These are phyloP conservation scores for Mallotus japonicus DNA, from an alignment of 441 rosid species.

Conservation along the genomic window DNA sequence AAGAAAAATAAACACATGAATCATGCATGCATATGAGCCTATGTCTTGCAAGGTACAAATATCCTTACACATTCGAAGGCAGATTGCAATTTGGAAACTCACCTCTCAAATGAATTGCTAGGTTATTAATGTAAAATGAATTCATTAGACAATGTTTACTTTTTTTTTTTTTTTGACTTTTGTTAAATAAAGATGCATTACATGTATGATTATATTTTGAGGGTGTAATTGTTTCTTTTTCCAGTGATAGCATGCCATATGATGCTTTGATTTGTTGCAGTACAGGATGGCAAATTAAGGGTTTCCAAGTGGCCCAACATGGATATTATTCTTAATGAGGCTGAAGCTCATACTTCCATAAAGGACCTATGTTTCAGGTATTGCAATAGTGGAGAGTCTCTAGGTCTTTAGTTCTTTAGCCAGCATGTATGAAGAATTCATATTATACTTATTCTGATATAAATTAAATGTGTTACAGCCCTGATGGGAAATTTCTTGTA, in stretches of 20 bases:
- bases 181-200: conserved; percentile 6
- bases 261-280: conserved; percentile 52
- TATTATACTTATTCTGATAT: conserved; percentile 22
- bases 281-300: conserved; percentile 90
- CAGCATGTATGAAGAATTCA: conserved; percentile 11
- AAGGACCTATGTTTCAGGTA: conserved; percentile 88
- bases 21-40: neutral
- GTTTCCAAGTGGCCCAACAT: conserved; percentile 93
- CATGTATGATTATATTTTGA: neutral
- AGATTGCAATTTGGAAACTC: neutral
- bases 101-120: conserved; percentile 1
- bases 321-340: conserved; percentile 59
- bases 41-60: neutral
- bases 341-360: conserved; percentile 59
- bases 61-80: neutral
- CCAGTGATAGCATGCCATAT: conserved; percentile 28
- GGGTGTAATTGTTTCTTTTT: conserved; percentile 5
- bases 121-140: neutral
- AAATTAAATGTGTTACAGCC: conserved; percentile 49
- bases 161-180: neutral
- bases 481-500: conserved; percentile 69
- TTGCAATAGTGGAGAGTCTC: conserved; percentile 5
- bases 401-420: conserved; percentile 11
- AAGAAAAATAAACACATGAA: neutral
- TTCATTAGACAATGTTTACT: neutral